These are phyloP conservation scores for Candida mattraensis DNA, from an alignment of 805 yeast species.

Conservation along the genomic window DNA sequence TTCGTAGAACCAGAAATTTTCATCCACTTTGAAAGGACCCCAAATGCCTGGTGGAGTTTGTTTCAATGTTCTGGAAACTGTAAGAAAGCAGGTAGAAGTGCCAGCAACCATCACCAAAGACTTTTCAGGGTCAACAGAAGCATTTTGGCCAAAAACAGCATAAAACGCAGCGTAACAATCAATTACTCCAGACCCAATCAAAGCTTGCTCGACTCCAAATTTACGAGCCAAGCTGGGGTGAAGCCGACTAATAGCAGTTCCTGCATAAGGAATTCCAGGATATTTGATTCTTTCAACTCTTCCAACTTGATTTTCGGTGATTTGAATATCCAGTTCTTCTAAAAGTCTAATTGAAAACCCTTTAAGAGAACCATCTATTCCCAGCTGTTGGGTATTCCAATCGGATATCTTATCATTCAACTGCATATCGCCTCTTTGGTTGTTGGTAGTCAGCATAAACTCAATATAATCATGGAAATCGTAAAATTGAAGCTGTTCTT, in stretches of 20 bases:
- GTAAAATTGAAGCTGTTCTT: slow-evolving; percentile 37
- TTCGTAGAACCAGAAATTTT: slow-evolving; percentile 40
- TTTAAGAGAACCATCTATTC: slow-evolving; percentile 56
- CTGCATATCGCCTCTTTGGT: slow-evolving; percentile 7
- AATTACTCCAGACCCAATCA: slow-evolving; percentile 48
- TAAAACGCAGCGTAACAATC: slow-evolving; percentile 62
- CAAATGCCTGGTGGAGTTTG: slow-evolving; percentile 45
- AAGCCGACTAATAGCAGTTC: slow-evolving; percentile 30
- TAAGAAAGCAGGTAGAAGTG: slow-evolving; percentile 57
- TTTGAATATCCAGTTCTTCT: slow-evolving; percentile 13
- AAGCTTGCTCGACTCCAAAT: slow-evolving; percentile 4
- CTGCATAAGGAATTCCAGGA: slow-evolving; percentile 32
- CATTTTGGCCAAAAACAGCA: slow-evolving; percentile 21
- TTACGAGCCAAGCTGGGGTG: slow-evolving; percentile 4
- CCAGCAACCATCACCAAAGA: slow-evolving; percentile 57
- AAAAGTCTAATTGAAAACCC: slow-evolving; percentile 41
- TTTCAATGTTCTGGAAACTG: slow-evolving; percentile 24
- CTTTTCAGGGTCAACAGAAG: slow-evolving; percentile 7
- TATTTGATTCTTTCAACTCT: slow-evolving; percentile 24
- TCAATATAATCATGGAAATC: slow-evolving; percentile 52
- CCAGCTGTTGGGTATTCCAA: slow-evolving; percentile 26
- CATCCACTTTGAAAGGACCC: slow-evolving; percentile 54
- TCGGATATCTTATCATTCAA: too few species aligned
- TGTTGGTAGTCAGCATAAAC: slow-evolving; percentile 24
- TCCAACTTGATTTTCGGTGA: slow-evolving; percentile 30